phyloP scores from a whole-genome alignment of 1,284 basidiomycete genomes.

The Naganishia sp. region DNA sequence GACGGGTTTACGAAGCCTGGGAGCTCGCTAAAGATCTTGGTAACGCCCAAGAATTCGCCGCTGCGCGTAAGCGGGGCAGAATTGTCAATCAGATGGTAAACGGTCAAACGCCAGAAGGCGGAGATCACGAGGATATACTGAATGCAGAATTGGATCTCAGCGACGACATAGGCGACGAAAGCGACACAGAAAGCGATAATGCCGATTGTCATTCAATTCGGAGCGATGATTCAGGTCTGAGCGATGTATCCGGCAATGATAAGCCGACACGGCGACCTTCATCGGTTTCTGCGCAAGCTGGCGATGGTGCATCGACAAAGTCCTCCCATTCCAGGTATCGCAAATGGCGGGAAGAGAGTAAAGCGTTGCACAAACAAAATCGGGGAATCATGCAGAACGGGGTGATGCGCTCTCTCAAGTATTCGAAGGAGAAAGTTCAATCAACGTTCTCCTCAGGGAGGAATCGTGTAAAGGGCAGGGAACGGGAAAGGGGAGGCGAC shows the following conservation, averaged over 20 bases:
- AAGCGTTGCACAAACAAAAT: constrained; percentile 47
- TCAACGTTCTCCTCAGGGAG: constrained; percentile 41
- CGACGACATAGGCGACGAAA: constrained; percentile 32
- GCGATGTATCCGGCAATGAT: constrained; percentile 29
- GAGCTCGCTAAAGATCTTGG: constrained; percentile 42
- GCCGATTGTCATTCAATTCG: constrained; percentile 6
- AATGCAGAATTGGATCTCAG: constrained; percentile 25
- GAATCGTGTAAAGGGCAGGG: constrained; percentile 22
- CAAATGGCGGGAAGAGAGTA: constrained; percentile 41
- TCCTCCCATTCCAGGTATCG: constrained; percentile 38
- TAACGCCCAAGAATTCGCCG: constrained; percentile 7
- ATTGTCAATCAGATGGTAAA: constrained; percentile 16
- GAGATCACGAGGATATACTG: constrained; percentile 4
- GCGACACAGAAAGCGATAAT: constrained; percentile 31
- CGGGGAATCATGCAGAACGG: constrained; percentile 53
- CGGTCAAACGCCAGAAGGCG: background rate
- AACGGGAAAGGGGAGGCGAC: constrained; percentile 37
- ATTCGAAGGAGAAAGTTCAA: constrained; percentile 51
- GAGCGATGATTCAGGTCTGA: constrained; percentile 10
- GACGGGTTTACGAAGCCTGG: constrained; percentile 51
- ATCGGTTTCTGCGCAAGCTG: constrained; percentile 12
- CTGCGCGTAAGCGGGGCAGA: constrained; percentile 6
- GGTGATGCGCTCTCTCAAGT: constrained; percentile 49
- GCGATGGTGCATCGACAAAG: constrained; percentile 30
- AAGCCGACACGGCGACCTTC: constrained; percentile 14